Evolutionary conservation across 1,284 basidiomycete genomes (phyloP).

Genomic region (Heliocybe sulcata): DNA sequence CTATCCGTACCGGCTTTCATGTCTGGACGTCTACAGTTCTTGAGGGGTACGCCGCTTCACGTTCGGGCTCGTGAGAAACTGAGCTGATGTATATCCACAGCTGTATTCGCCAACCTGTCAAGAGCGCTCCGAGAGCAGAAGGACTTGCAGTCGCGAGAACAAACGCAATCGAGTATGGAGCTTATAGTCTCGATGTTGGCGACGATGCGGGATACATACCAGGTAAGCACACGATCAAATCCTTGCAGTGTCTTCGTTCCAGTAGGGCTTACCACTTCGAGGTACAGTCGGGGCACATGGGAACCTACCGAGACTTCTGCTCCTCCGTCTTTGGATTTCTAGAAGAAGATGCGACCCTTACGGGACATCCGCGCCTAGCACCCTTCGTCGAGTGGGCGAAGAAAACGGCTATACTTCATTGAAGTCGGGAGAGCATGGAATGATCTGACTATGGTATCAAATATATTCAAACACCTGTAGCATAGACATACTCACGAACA

Average conservation of each 20-base stretch:
- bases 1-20: constrained; percentile 16
- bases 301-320: neutral
- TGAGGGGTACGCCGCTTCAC: constrained; percentile 15
- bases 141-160: constrained; percentile 5
- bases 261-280: neutral
- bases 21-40: constrained; percentile 14
- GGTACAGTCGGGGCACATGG: neutral
- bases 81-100: constrained; percentile 7
- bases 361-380: neutral
- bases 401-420: neutral
- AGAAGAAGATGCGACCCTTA: neutral
- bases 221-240: neutral
- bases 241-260: neutral
- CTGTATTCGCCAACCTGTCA: constrained; percentile 16
- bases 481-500: neutral
- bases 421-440: neutral
- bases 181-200: constrained; percentile 15
- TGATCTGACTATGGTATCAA: neutral
- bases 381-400: neutral
- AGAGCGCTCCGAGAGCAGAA: constrained; percentile 9
- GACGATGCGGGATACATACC: constrained; percentile 15
- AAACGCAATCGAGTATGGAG: constrained; percentile 15
- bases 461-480: neutral
- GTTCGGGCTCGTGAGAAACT: neutral
- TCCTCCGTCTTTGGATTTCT: neutral